Conservation (phyloP, 1,284 basidiomycete genomes). For the Sanghuangporus sanghuang region DNA sequence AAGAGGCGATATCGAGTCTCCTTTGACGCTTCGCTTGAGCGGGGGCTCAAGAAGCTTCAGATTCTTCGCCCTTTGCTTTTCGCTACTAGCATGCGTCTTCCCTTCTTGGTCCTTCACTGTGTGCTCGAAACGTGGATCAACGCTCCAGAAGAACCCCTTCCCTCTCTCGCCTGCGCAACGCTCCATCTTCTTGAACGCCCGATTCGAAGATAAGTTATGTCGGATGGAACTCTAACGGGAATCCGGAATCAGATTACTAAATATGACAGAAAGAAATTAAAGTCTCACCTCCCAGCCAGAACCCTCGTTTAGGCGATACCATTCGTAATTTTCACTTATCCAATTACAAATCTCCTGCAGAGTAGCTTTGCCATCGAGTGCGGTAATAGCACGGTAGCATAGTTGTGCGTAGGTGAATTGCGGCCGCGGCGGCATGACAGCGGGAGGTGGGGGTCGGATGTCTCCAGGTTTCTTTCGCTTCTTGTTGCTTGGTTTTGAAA, state of each 20-base stretch:
- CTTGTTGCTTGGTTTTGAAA: slow-evolving; percentile 48
- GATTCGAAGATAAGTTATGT: slow-evolving; percentile 86
- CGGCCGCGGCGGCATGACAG: slow-evolving; percentile 76
- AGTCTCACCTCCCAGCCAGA: slow-evolving; percentile 79
- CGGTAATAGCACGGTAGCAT: slow-evolving; percentile 75
- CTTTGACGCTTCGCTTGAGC: slow-evolving; percentile 61
- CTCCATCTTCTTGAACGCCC: slow-evolving; percentile 83
- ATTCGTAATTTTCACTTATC: slow-evolving; percentile 85
- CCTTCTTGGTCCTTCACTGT: slow-evolving; percentile 37
- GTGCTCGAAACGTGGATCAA: slow-evolving; percentile 70
- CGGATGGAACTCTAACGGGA: slow-evolving; percentile 77
- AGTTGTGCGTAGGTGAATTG: slow-evolving; percentile 73
- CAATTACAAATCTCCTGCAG: slow-evolving; percentile 89
- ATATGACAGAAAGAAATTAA: background rate
- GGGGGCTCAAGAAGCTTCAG: slow-evolving; percentile 59
- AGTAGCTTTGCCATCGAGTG: slow-evolving; percentile 79
- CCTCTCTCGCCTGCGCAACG: slow-evolving; percentile 80
- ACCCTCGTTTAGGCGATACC: slow-evolving; percentile 80
- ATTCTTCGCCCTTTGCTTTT: slow-evolving; percentile 39
- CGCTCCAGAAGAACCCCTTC: slow-evolving; percentile 86
- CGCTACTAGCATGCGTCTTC: slow-evolving; percentile 27
- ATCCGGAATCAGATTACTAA: slow-evolving; percentile 16
- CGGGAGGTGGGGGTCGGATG: slow-evolving; percentile 43
- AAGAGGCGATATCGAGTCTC: slow-evolving; percentile 48
- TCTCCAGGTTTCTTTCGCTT: slow-evolving; percentile 67